Base-by-base conservation (phyloP, 306 rosid species). In the Castanea sativa region DNA sequence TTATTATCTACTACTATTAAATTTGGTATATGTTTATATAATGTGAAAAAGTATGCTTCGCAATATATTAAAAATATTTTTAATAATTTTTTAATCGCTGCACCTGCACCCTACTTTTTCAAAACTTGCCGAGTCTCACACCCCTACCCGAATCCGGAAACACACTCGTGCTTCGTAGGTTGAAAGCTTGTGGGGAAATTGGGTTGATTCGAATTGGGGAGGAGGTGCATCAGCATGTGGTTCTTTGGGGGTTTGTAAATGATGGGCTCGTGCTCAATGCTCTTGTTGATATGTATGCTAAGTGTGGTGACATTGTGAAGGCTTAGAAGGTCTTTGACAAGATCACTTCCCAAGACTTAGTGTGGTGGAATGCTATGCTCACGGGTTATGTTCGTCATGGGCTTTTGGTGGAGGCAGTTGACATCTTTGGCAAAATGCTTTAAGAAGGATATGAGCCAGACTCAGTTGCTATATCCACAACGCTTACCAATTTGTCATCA, bases 341-440 rank as follows among this genome's bases (percentile, higher is more conserved):
- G 81, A 87, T 94, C 70, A 68, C 57, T 27, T 19, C 13, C n/a
- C 79, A 85, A 71, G 99, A 94, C 80, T 76, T 78, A 4, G 87
- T 94, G 78, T 91, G 97, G 2, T 92, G 99, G 99, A 94, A 94
- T 76, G 83, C 97, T 2, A 92, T 94, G 91, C 91, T 94, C 8
- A 78, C 91, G 5, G 89, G 89, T 55, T 92, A 88, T 77, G 74
- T 90, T 79, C 97, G 80, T 61, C 93, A 91, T 18, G 94, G 90
- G 73, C 87, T 91, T 72, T 80, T 89, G 74, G 64, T 59, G 76
- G 91, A 85, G 81, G 97, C 94, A 23, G 56, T 87, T 56, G 84
- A 85, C 33, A 70, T 81, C 52, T 92, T 92, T 75, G 78, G 77
- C 52, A 80, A 82, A 75, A 90, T 90, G 95, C 29, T 92, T 78